Percentiles rank a stretch among this genome's conserved stretches.
Evolutionary conservation across 768 basidiomycete genomes (phyloP).

Genomic region (Tulasnella sp.): DNA sequence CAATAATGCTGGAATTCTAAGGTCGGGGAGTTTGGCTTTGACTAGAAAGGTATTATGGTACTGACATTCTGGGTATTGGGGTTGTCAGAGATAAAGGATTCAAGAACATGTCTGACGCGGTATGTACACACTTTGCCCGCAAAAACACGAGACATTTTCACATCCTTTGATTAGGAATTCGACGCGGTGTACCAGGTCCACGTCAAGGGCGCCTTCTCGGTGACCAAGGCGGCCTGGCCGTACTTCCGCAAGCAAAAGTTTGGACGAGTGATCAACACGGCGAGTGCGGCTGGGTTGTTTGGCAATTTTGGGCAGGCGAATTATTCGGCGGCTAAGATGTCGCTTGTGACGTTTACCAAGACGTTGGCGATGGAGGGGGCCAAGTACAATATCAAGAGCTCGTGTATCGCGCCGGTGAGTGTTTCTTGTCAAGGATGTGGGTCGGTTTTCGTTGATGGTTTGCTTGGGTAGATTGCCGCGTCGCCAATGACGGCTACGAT

Average conservation of each 20-base stretch:
- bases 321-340: conserved; percentile 98
- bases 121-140: background rate
- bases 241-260: conserved; percentile 90
- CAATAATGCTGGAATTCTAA: conserved; percentile 89
- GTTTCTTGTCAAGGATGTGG: background rate
- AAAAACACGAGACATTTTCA: background rate
- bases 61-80: background rate
- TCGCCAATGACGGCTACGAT: conserved; percentile 92
- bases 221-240: conserved; percentile 93
- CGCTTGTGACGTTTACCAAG: conserved; percentile 80
- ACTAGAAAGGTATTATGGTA: background rate
- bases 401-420: conserved; percentile 80
- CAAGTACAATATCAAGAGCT: conserved; percentile 79
- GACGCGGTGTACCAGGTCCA: conserved; percentile 83
- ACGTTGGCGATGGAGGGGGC: conserved; percentile 85
- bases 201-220: conserved; percentile 84
- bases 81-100: conserved; percentile 31
- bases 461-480: conserved; percentile 60
- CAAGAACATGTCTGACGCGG: conserved; percentile 90
- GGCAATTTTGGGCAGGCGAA: conserved; percentile 97
- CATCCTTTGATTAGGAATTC: conserved; percentile 43
- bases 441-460: background rate
- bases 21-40: conserved; percentile 33
- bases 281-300: conserved; percentile 88
- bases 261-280: conserved; percentile 87